Evolutionary conservation across 352 stramenopile genomes (phyloP).

Genomic region (Globisporangium polare): DNA sequence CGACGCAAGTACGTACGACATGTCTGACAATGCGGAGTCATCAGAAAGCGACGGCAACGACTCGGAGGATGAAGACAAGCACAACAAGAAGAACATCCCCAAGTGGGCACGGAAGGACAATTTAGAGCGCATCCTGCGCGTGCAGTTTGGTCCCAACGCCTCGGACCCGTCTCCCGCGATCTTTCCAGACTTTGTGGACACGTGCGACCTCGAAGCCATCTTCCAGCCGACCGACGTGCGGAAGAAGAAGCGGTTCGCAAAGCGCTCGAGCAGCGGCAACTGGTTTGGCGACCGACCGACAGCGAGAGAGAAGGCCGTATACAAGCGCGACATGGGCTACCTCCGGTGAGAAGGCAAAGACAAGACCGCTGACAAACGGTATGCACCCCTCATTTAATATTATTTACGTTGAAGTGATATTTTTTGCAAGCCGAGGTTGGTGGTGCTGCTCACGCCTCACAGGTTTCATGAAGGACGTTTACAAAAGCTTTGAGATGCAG

Average conservation of each 20-base stretch:
- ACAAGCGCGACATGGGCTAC: constrained; percentile 85
- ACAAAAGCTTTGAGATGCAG: neutral
- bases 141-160: constrained; percentile 72
- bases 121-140: constrained; percentile 58
- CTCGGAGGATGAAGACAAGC: constrained; percentile 30
- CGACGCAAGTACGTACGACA: constrained; percentile 51
- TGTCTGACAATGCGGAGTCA: constrained; percentile 79
- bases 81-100: constrained; percentile 74
- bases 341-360: constrained; percentile 25
- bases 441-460: neutral
- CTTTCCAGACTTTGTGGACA: constrained; percentile 82
- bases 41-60: constrained; percentile 42
- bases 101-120: constrained; percentile 75
- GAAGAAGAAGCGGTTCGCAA: constrained; percentile 78
- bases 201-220: constrained; percentile 81
- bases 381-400: constrained; percentile 12
- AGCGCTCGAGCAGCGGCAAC: constrained; percentile 82
- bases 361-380: neutral
- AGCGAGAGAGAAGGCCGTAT: constrained; percentile 69
- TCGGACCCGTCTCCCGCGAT: constrained; percentile 74
- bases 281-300: constrained; percentile 80
- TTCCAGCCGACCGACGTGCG: constrained; percentile 65
- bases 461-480: neutral
- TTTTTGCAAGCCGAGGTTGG: constrained; percentile 3
- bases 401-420: constrained; percentile 16